Evolutionary conservation across 2,329 filamentous ascomycete genomes (phyloP), one percentile per base, ranked within the genome.

Genomic region (Apiospora marii): DNA sequence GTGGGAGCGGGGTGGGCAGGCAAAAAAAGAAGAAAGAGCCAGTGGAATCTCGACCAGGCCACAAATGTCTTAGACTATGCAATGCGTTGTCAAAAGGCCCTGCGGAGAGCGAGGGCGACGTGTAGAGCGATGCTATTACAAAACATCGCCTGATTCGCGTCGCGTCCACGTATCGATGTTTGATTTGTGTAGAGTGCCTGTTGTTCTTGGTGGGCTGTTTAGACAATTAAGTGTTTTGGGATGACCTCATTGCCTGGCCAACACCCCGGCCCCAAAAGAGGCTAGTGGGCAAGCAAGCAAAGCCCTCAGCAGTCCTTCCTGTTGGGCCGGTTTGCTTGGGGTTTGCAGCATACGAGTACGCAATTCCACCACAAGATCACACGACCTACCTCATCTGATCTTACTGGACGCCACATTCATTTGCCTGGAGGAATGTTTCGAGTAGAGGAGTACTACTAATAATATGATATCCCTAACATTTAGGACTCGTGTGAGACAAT

Each of bases 191-290:
- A 64, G 12, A 64, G 58, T 37, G 37, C 37, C 37, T 41, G 58
- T 64, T n/a, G 30, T 49, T 19, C 7, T 49, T 22, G 34, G 58
- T 64, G 58, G 58, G 58, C 34, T 64, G 58, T 34, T 19, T 19
- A 22, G 8, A 37, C 58, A 64, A 19, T 64, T 64, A 53, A n/a
- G 22, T 64, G 58, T 64, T 64, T 64, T 64, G 34, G 30, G 19
- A 64, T 64, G 58, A 64, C 58, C 58, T 64, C 19, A 64, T 64
- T 64, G 34, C 34, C 58, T 64, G 34, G 58, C 58, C 58, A 64
- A 64, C 53, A 37, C 12, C 27, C 27, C 30, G 24, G 24, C 24
- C 7, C 24, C 13, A 19, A 24, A 30, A 53, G n/a, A 4, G 51
- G 22, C 22, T 49, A 49, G 27, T 13, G 4, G 51, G 12, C 24